phyloP scores from a whole-genome alignment of 805 yeast species.

The Saccharomycopsis sp. region DNA sequence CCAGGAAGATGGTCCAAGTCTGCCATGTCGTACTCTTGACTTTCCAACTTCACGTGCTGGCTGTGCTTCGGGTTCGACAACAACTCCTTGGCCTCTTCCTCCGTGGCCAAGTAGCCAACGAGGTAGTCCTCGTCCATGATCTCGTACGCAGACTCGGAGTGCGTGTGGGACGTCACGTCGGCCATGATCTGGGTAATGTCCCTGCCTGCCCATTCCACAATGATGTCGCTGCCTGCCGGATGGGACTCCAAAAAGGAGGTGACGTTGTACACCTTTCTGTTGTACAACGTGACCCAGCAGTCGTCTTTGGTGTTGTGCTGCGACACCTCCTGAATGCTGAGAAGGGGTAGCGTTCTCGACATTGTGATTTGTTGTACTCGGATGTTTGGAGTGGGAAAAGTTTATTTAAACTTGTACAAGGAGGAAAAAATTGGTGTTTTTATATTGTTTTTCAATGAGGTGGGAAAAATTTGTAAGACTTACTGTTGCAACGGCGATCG shows the following conservation, averaged over 20 bases:
- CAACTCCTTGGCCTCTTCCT: conserved; percentile 65
- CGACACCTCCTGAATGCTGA: conserved; percentile 44
- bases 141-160: conserved; percentile 78
- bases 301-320: conserved; percentile 44
- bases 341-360: conserved; percentile 43
- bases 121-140: conserved; percentile 68
- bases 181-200: conserved; percentile 32
- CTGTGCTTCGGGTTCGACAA: conserved; percentile 49
- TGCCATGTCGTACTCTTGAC: conserved; percentile 39
- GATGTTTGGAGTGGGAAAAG: too few species aligned
- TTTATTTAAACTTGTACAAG: too few species aligned
- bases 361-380: too few species aligned
- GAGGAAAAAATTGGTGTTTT: too few species aligned
- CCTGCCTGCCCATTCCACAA: conserved; percentile 49
- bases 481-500: too few species aligned
- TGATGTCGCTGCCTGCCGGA: conserved; percentile 57
- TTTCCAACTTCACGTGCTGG: conserved; percentile 44
- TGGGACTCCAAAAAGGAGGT: conserved; percentile 65
- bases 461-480: too few species aligned
- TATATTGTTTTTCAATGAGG: too few species aligned
- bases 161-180: conserved; percentile 64
- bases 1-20: conserved; percentile 59
- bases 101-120: conserved; percentile 77
- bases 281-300: conserved; percentile 74
- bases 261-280: conserved; percentile 79